These are phyloP conservation scores for Blepharisma stoltei DNA, from an alignment of 73 alveolate species.

Conservation along the genomic window DNA sequence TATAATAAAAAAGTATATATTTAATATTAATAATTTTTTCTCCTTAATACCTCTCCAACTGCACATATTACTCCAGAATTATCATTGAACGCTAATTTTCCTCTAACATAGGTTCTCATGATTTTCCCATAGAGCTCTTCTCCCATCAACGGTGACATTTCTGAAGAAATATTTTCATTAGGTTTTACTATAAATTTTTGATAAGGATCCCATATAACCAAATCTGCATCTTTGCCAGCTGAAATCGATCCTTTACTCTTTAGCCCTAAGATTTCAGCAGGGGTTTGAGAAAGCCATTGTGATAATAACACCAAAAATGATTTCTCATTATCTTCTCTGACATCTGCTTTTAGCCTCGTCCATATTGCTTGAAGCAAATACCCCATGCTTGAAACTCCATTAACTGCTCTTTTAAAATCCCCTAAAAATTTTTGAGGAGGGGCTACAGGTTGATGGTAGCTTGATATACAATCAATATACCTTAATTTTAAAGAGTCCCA, in stretches of 20 bases:
- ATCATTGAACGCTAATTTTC: neutral
- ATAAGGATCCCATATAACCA: slow-evolving; percentile 28
- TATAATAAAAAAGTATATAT: too few relatives aligned
- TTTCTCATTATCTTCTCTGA: slow-evolving; percentile 15
- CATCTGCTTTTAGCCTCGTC: slow-evolving; percentile 4
- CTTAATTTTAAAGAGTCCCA: neutral
- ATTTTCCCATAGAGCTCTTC: slow-evolving; percentile 13
- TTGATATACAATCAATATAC: neutral
- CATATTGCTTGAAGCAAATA: slow-evolving; percentile 7
- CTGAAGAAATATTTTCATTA: neutral
- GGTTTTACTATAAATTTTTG: neutral
- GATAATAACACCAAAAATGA: neutral
- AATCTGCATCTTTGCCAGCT: slow-evolving; percentile 22
- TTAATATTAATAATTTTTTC: too few relatives aligned
- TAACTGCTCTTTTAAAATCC: slow-evolving; percentile 30
- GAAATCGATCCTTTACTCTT: slow-evolving; percentile 20
- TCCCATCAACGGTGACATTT: slow-evolving; percentile 29
- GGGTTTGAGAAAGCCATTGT: neutral
- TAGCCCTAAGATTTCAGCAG: slow-evolving; percentile 23
- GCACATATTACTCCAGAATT: too few relatives aligned
- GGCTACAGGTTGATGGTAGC: slow-evolving; percentile 26
- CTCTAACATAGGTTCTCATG: slow-evolving; percentile 20
- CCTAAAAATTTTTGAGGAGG: slow-evolving; percentile 3
- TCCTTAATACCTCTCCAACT: too few relatives aligned
- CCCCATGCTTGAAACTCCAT: slow-evolving; percentile 16